phyloP scores from a whole-genome alignment of 345 rosid species.

The Linum usitatissimum region DNA sequence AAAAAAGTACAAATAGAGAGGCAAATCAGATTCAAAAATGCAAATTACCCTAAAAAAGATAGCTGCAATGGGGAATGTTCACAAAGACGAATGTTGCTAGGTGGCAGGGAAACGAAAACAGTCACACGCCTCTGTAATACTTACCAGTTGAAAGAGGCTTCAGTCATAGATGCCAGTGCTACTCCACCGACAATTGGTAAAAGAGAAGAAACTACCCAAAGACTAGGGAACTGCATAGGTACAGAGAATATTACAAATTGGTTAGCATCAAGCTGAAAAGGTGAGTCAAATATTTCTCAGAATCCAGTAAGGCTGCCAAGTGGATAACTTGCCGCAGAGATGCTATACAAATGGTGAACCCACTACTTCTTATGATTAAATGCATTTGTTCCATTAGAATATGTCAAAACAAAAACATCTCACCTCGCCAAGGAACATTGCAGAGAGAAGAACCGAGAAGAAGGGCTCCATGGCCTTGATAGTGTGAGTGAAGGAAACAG shows the following conservation, averaged over 20 bases:
- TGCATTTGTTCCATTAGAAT: neutral
- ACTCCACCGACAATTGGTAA: conserved; percentile 94
- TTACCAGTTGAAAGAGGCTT: conserved; percentile 93
- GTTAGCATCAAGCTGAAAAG: neutral
- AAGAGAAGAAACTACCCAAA: conserved; percentile 84
- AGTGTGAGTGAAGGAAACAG: conserved; percentile 98
- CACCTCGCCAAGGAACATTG: conserved; percentile 95
- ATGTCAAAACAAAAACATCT: conserved; percentile 3
- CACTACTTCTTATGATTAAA: neutral
- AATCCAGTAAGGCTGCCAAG: neutral
- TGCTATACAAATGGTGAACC: neutral
- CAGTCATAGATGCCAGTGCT: conserved; percentile 83
- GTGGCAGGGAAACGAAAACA: neutral
- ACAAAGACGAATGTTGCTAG: neutral
- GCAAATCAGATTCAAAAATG: neutral
- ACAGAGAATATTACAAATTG: neutral
- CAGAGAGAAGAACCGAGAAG: conserved; percentile 87
- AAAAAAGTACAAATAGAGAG: neutral
- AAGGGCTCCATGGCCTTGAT: conserved; percentile 99
- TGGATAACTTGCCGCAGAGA: neutral
- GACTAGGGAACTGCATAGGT: conserved; percentile 51
- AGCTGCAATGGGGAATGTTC: neutral
- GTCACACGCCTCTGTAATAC: neutral
- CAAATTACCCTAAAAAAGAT: neutral
- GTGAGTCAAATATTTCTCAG: neutral